Evolutionary conservation across 1,284 basidiomycete species (phyloP).

Genomic region (Peniophora sp.): DNA sequence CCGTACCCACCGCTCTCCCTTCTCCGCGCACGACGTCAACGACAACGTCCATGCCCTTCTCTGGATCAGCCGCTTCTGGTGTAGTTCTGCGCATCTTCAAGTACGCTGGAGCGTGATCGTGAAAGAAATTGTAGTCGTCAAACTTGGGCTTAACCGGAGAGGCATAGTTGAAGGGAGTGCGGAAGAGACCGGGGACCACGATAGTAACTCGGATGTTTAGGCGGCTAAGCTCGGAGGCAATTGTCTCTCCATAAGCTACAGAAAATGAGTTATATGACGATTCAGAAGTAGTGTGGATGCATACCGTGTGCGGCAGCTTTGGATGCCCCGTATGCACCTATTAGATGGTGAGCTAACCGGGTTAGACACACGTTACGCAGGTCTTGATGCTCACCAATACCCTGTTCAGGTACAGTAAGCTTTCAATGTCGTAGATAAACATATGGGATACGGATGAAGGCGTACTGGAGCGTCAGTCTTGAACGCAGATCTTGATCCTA

Average conservation of each 20-base stretch:
- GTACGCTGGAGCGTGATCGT: not conserved
- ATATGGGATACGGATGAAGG: not conserved
- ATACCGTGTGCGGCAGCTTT: not conserved
- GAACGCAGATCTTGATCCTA: not conserved
- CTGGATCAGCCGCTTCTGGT: no score
- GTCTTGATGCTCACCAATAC: no score
- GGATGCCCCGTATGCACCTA: not conserved
- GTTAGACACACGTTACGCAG: no score
- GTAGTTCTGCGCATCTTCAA: no score
- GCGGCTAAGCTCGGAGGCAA: not conserved
- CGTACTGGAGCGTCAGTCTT: not conserved
- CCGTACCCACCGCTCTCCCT: constrained; percentile 16
- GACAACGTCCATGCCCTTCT: constrained; percentile 20
- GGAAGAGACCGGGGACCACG: not conserved
- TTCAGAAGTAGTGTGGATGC: not conserved
- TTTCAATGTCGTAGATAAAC: not conserved
- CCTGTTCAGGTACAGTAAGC: no score
- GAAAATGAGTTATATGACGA: not conserved
- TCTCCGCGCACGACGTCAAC: constrained; percentile 24
- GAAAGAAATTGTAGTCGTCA: not conserved
- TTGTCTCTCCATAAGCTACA: not conserved
- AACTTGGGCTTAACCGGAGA: not conserved
- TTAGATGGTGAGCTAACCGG: not conserved
- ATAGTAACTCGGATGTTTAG: not conserved
- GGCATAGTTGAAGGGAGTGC: not conserved